These are phyloP conservation scores for Pittosporum tobira DNA, from an alignment of 129 eudicot genomes.

Conservation along the genomic window DNA sequence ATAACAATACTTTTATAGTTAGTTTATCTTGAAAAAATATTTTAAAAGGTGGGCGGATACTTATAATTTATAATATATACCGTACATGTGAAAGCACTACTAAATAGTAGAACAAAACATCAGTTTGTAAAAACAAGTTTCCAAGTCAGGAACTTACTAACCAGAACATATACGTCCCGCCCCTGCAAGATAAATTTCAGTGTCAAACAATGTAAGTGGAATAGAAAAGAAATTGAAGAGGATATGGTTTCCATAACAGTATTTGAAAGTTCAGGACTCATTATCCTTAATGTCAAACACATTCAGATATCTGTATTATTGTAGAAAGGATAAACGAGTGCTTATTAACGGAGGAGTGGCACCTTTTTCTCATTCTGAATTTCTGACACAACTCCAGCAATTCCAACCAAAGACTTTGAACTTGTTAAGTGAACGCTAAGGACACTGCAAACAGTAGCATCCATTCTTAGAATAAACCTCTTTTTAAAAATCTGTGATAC, in stretches of 20 bases:
- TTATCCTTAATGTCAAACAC: too few species aligned
- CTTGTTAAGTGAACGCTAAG: slow-evolving; percentile 85
- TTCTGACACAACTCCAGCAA: slow-evolving; percentile 79
- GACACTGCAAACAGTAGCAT: slow-evolving; percentile 48
- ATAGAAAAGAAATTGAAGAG: slow-evolving; percentile 5
- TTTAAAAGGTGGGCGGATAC: too few species aligned
- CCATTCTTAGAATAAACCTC: not conserved
- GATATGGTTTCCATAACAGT: not conserved
- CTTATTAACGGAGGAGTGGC: not conserved
- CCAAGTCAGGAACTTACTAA: slow-evolving; percentile 28
- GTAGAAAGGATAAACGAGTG: too few species aligned
- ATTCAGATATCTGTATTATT: too few species aligned
- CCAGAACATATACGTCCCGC: slow-evolving; percentile 89
- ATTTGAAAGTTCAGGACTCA: not conserved
- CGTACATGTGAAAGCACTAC: not conserved
- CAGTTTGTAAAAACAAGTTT: slow-evolving; percentile 5
- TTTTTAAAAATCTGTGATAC: not conserved
- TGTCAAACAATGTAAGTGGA: not conserved
- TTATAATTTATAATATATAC: too few species aligned
- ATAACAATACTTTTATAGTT: too few species aligned
- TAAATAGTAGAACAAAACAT: not conserved
- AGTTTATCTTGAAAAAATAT: too few species aligned
- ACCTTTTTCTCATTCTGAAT: slow-evolving; percentile 95
- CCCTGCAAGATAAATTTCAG: slow-evolving; percentile 45
- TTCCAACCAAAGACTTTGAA: slow-evolving; percentile 94